Evolutionary conservation across 2,329 filamentous ascomycete species (phyloP), one percentile per base, ranked within the genome.

Genomic region (Phoma herbarum): DNA sequence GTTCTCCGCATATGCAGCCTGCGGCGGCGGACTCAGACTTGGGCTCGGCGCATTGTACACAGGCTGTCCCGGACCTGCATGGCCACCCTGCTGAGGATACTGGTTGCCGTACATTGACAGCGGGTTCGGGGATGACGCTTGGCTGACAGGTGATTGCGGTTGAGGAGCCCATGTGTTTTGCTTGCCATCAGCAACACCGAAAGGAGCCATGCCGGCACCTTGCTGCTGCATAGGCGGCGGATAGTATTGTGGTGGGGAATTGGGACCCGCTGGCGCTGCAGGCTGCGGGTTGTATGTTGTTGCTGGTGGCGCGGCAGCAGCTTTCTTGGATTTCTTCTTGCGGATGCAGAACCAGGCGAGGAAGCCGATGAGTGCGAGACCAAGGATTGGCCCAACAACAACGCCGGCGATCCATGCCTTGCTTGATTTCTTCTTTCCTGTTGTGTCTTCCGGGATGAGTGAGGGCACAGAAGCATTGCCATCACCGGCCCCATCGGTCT

Each of bases 341-440:
- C 62, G 61, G 11, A 72, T 45, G 57, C 60, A 62, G 61, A 69
- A 64, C 49, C 58, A 68, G 10, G 62, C 43, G 8, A 62, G 31
- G 10, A 59, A 26, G 7, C 60, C 64, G 26, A 71, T 42, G 16
- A 71, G 45, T n/a, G 67, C 66, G 31, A 72, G 59, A 11, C 64
- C 68, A 2, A 62, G 46, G 25, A 73, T 47, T 14, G 68, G 68
- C 1, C 70, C 69, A 8, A 72, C 59, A 25, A 73, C 67, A 0
- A 61, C 69, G n/a, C 69, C 71, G 9, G 71, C 68, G 26, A 74
- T 74, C 71, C 71, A 74, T 11, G 67, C 68, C 53, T 72, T 68
- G 57, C 63, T 67, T 25, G 59, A 55, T 3, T 48, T 48, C 29
- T 68, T 63, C 53, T 59, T 43, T 14, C 47, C 33, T 10, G 26